phyloP scores from a whole-genome alignment of 192 early-diverging fungal species.

The Bifiguratus adelaidae region DNA sequence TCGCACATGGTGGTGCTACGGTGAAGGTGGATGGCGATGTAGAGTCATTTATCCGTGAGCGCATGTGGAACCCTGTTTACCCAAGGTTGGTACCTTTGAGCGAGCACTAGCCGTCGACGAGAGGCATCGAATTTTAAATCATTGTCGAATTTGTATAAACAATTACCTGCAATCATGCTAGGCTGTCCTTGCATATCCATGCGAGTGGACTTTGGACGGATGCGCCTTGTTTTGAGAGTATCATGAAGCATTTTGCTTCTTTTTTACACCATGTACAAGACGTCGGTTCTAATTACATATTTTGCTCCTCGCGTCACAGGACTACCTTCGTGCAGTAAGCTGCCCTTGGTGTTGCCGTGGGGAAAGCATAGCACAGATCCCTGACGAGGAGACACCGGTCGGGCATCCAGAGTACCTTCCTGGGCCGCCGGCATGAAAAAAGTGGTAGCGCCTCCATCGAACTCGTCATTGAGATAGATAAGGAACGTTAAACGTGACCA shows the following conservation, averaged over 20 bases:
- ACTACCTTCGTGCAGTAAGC: conserved; percentile 31
- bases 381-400: not conserved
- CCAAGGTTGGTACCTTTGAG: too few relatives aligned
- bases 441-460: conserved; percentile 30
- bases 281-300: conserved; percentile 32
- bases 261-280: conserved; percentile 21
- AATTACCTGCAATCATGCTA: too few relatives aligned
- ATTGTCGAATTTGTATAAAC: too few relatives aligned
- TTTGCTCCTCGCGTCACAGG: conserved; percentile 22
- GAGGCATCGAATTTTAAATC: too few relatives aligned
- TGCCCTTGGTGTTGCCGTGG: conserved; percentile 1
- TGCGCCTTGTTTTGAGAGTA: too few relatives aligned
- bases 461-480: conserved; percentile 31
- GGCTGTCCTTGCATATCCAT: too few relatives aligned
- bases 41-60: too few relatives aligned
- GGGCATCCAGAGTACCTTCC: conserved; percentile 4
- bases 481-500: conserved; percentile 21
- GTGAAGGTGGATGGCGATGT: too few relatives aligned
- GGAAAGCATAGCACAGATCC: conserved; percentile 6
- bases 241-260: too few relatives aligned
- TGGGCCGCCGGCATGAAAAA: conserved; percentile 14
- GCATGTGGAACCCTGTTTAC: too few relatives aligned
- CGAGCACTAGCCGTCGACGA: too few relatives aligned
- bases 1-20: not conserved
- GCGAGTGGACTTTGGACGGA: too few relatives aligned